Base-by-base conservation (phyloP, 2,329 filamentous ascomycete species). In the Arthrobotrys sinensis region DNA sequence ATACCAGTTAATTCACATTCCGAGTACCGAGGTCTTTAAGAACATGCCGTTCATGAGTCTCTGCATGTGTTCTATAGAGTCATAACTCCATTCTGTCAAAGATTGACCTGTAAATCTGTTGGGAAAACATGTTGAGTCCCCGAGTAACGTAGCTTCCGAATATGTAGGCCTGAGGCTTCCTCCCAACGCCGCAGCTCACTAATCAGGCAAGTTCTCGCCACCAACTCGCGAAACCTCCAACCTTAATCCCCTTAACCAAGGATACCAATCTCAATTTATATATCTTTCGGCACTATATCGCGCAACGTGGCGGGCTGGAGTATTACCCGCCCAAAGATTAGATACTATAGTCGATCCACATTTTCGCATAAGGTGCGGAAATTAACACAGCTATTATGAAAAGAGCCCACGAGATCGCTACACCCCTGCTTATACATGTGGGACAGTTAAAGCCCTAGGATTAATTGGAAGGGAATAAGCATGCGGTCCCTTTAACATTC, bases 131-230 rank as follows among this genome's bases (percentile, higher is more conserved):
- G 16, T 60, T 24, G 11, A 11, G 21, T 43, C 0, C 19, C 28
- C 16, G 8, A 11, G 19, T 57, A 19, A 55, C 5, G 16, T 40
- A 60, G 36, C 55, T 60, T 60, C 55, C 55, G 19, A 11, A 60
- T 60, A 43, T 43, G 55, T 60, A 14, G 55, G 36, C 36, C 34
- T 60, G 10, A 24, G 55, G 19, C 19, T 43, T 43, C 11, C 4
- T 43, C 19, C 43, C 19, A 34, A 43, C 34, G 1, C 5, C 2
- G 11, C 24, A 4, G 11, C 19, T 40, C 55, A 60, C 55, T 14
- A 60, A 60, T 60, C 19, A 60, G 55, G 55, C 8, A 60, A 43
- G 36, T 60, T 60, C 55, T 60, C 36, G 32, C 55, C 36, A 43
- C 11, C 12, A 14, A 24, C 16, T 21, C 16, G 55, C 21, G 19